Evolutionary conservation across 1,284 basidiomycete genomes (phyloP).

Genomic region (Boletus albobrunnescens): DNA sequence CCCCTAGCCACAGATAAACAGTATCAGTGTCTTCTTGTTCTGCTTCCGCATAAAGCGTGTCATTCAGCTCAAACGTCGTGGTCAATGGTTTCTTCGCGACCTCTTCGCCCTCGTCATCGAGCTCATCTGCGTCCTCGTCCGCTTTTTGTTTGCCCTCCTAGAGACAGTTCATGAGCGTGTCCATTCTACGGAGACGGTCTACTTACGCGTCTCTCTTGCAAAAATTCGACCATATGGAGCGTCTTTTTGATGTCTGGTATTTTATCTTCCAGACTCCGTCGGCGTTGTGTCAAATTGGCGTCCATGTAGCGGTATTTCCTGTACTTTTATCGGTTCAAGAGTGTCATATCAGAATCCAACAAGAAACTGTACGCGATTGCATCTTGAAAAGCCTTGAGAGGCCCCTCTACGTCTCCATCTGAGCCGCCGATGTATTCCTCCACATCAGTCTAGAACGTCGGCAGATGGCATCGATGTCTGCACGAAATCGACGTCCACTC

Average conservation of each 20-base stretch:
- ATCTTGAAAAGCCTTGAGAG: constrained; percentile 85
- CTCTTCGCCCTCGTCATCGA: constrained; percentile 44
- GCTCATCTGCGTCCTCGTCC: constrained; percentile 41
- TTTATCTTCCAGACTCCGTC: constrained; percentile 83
- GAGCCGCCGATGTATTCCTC: constrained; percentile 82
- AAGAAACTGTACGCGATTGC: constrained; percentile 73
- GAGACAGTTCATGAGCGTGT: not conserved
- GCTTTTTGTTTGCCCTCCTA: constrained; percentile 60
- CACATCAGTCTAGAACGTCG: constrained; percentile 66
- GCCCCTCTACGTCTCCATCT: constrained; percentile 75
- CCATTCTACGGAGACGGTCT: not conserved
- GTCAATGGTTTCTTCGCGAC: constrained; percentile 53
- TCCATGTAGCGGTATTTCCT: constrained; percentile 99
- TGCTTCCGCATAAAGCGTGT: constrained; percentile 92
- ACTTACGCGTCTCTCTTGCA: constrained; percentile 69
- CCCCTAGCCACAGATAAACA: constrained; percentile 95
- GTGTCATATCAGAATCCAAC: constrained; percentile 16
- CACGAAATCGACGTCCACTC: constrained; percentile 33
- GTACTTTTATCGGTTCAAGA: constrained; percentile 32
- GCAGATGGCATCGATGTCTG: constrained; percentile 3
- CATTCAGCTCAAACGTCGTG: constrained; percentile 93
- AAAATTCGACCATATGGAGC: constrained; percentile 81
- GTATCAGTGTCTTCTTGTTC: constrained; percentile 82
- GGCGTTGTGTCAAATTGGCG: constrained; percentile 75
- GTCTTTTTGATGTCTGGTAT: constrained; percentile 97